These are phyloP conservation scores for Chondrostereum purpureum DNA, from an alignment of 1,284 basidiomycete species.

Conservation along the genomic window DNA sequence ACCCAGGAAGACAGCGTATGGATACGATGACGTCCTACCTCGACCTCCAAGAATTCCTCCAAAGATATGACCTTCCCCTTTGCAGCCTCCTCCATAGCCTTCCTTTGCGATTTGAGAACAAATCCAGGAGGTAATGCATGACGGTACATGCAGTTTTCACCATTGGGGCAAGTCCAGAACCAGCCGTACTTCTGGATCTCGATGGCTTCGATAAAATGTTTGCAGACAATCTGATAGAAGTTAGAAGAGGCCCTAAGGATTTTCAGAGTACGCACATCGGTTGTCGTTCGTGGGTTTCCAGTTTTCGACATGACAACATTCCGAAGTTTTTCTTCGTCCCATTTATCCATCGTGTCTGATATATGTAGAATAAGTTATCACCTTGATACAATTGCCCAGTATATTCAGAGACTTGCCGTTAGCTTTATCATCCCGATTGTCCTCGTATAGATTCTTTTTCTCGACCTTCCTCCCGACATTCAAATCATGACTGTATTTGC, in stretches of 20 bases:
- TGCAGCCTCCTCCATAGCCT: constrained; percentile 77
- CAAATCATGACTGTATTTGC: constrained; percentile 93
- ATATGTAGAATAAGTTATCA: constrained; percentile 9
- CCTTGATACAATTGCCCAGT: no score
- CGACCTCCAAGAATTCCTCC: constrained; percentile 97
- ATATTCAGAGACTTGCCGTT: constrained; percentile 44
- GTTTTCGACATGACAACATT: constrained; percentile 84
- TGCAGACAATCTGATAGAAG: constrained; percentile 1
- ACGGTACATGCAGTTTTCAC: constrained; percentile 88
- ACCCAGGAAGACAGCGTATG: background rate
- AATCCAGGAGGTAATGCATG: constrained; percentile 96
- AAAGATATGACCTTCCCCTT: constrained; percentile 88
- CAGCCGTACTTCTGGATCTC: constrained; percentile 80
- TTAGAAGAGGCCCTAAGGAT: constrained; percentile 7
- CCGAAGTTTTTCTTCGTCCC: constrained; percentile 93
- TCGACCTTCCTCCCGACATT: constrained; percentile 89
- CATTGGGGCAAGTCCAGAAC: constrained; percentile 92
- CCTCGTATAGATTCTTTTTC: constrained; percentile 96
- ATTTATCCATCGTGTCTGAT: constrained; percentile 93
- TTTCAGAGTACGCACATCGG: constrained; percentile 58
- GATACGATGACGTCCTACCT: constrained; percentile 46
- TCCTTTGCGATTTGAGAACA: constrained; percentile 87
- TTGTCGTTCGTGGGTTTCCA: constrained; percentile 88
- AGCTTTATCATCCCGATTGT: constrained; percentile 77
- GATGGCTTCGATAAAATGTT: constrained; percentile 88